Conservation (phyloP, 768 basidiomycete genomes). For the Amyloporia xantha region DNA sequence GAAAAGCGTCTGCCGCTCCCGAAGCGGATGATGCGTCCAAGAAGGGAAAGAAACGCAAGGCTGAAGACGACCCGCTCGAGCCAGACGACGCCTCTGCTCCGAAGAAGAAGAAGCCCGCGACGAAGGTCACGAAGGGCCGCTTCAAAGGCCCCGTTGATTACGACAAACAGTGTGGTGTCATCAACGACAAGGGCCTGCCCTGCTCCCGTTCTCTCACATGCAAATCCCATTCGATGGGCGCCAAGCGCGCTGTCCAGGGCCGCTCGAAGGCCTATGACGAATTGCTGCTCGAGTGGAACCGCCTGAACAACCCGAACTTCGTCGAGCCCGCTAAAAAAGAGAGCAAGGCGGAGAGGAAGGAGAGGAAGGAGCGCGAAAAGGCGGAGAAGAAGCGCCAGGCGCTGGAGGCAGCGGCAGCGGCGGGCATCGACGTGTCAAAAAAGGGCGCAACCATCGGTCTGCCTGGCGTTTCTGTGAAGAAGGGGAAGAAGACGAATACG, state of each 20-base stretch:
- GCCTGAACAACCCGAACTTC: conserved; percentile 80
- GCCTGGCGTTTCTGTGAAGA: conserved; percentile 40
- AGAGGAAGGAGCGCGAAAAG: conserved; percentile 75
- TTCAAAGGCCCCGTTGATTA: conserved; percentile 83
- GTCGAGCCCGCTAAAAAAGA: conserved; percentile 84
- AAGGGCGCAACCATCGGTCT: conserved; percentile 28
- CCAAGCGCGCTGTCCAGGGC: conserved; percentile 89
- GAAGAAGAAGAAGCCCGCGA: conserved; percentile 68
- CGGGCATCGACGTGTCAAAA: conserved; percentile 45
- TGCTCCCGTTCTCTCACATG: conserved; percentile 96
- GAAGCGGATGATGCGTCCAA: conserved; percentile 32
- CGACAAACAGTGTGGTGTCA: conserved; percentile 93
- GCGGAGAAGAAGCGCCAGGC: conserved; percentile 74
- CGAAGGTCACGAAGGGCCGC: conserved; percentile 74
- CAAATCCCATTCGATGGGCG: conserved; percentile 97
- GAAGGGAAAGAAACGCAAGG: conserved; percentile 75
- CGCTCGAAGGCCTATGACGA: conserved; percentile 82
- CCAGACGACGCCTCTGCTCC: conserved; percentile 56
- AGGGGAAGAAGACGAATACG: conserved; percentile 50
- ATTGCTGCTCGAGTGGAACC: conserved; percentile 87
- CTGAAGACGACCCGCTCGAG: conserved; percentile 64
- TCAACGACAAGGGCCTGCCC: conserved; percentile 89
- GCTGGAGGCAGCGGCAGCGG: conserved; percentile 59
- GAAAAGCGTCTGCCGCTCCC: conserved; percentile 41
- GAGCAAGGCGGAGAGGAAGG: conserved; percentile 83